A percentile compares a stretch with the other conserved stretches of the same genome.
Conservation (phyloP, 345 rosid genomes). For the Citrus trifoliata region DNA sequence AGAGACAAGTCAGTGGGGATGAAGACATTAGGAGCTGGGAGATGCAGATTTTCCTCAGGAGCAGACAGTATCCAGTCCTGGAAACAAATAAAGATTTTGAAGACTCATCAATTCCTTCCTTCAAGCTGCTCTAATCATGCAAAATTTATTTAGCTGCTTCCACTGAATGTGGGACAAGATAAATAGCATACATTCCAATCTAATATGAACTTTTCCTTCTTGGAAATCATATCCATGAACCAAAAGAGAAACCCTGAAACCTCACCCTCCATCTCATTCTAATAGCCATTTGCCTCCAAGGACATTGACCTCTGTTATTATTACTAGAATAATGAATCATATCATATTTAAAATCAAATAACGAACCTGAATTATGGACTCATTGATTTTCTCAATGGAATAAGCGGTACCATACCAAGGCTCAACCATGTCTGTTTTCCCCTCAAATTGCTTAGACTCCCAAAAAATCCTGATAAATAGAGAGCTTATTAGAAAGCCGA, state of each 20-base stretch:
- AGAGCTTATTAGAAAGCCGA: constrained; percentile 14
- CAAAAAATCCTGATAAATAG: constrained; percentile 69
- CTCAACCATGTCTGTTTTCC: constrained; percentile 63
- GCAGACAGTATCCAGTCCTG: constrained; percentile 80
- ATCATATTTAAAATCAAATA: constrained; percentile 10
- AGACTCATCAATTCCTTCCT: not conserved
- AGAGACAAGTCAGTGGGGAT: constrained; percentile 83
- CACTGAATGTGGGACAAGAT: not conserved
- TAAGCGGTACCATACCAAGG: constrained; percentile 95
- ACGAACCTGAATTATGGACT: constrained; percentile 61
- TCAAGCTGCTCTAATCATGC: constrained; percentile 3
- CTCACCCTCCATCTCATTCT: not conserved
- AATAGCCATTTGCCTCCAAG: not conserved
- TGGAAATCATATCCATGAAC: not conserved
- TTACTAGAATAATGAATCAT: not conserved
- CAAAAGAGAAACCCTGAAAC: not conserved
- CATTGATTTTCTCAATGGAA: constrained; percentile 55
- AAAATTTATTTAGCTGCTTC: not conserved
- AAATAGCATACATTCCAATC: not conserved
- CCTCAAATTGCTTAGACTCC: constrained; percentile 93
- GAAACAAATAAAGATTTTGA: constrained; percentile 18
- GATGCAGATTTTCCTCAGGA: constrained; percentile 62
- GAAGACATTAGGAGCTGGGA: constrained; percentile 71
- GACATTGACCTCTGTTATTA: not conserved
- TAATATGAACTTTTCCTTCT: not conserved